A percentile compares a stretch with the other conserved stretches of the same genome.
phyloP scores from a whole-genome alignment of 2,329 filamentous ascomycete species.

The Colletotrichum higginsianum region DNA sequence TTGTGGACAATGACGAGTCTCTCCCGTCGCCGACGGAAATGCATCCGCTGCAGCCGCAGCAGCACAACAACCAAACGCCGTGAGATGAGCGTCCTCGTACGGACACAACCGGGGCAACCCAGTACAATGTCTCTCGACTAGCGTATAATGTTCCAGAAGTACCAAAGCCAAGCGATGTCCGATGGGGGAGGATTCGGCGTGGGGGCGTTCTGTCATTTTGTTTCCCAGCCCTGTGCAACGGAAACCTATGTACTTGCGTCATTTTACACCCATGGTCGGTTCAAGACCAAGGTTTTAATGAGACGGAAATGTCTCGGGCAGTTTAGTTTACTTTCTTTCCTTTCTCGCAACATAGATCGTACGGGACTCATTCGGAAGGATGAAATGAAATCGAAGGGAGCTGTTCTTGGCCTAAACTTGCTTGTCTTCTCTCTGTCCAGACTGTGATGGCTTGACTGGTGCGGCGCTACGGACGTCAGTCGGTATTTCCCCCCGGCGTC shows the following conservation, averaged over 20 bases:
- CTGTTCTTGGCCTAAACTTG: not conserved
- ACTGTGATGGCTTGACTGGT: not conserved
- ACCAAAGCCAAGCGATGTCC: not conserved
- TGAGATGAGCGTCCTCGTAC: not conserved
- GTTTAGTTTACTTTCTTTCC: not conserved
- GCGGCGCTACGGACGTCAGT: constrained; percentile 17
- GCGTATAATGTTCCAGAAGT: not conserved
- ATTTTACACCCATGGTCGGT: not conserved
- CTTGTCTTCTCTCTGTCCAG: not conserved
- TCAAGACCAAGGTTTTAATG: constrained; percentile 3
- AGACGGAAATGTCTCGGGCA: not conserved
- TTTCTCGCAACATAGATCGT: constrained; percentile 3
- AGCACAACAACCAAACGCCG: constrained; percentile 22
- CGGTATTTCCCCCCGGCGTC: constrained; percentile 13
- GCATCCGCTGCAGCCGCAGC: constrained; percentile 24
- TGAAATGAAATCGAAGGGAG: not conserved
- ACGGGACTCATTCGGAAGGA: not conserved
- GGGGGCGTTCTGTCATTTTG: not conserved
- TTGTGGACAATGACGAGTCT: constrained; percentile 26
- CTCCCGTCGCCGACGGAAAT: constrained; percentile 31
- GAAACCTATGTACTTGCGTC: not conserved
- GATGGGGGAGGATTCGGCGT: not conserved
- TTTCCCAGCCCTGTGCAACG: not conserved
- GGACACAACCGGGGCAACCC: not conserved
- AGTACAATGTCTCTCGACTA: not conserved